Percentiles rank a stretch among this genome's conserved stretches.
phyloP scores from a whole-genome alignment of 805 yeast species.

The Tetrapisispora pingtungensis region DNA sequence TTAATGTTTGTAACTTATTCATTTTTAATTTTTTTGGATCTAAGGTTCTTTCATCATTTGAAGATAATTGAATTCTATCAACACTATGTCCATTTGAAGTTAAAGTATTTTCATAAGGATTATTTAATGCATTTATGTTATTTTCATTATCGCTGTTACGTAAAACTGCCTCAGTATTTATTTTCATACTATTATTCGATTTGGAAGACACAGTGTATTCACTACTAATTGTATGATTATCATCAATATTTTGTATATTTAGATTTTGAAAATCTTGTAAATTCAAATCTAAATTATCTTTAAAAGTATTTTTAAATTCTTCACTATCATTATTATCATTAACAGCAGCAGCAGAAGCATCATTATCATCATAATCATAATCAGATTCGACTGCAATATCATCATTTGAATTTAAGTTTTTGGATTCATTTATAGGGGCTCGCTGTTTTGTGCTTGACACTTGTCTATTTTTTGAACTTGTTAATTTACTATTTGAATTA shows the following conservation, averaged over 20 bases:
- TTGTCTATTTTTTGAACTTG: not conserved
- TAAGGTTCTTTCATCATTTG: not conserved
- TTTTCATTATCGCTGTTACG: not conserved
- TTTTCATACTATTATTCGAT: not conserved
- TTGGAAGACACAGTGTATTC: conserved; percentile 1
- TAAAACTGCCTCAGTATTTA: not conserved
- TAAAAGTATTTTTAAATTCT: no score
- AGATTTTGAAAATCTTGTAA: not conserved
- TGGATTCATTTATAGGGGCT: not conserved
- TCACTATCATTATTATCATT: no score
- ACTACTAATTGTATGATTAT: not conserved
- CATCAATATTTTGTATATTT: not conserved
- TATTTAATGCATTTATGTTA: not conserved
- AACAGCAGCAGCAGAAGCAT: no score
- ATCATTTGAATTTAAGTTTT: not conserved
- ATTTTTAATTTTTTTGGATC: conserved; percentile 1
- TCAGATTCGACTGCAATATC: not conserved
- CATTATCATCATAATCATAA: not conserved
- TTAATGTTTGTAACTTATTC: not conserved
- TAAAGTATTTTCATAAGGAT: not conserved
- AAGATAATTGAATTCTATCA: not conserved
- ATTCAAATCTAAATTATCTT: not conserved
- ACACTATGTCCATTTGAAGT: not conserved
- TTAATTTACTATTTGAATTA: not conserved
- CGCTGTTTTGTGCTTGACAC: not conserved